Conservation (phyloP, 495 filamentous ascomycete genomes). For the Bacidia gigantensis region DNA sequence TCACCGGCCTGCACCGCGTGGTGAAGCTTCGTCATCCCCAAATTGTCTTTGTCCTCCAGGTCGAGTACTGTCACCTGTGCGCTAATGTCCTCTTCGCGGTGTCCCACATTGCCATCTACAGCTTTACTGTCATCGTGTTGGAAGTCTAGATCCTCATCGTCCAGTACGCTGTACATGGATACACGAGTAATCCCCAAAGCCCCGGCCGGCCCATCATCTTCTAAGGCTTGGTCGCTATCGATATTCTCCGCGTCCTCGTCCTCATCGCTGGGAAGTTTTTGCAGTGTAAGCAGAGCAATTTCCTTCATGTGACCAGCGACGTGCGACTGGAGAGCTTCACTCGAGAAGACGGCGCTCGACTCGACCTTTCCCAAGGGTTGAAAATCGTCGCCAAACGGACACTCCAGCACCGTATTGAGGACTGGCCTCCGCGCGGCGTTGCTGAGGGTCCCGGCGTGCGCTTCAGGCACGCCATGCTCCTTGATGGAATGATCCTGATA, state of each 20-base stretch:
- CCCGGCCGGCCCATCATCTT: conserved; percentile 17
- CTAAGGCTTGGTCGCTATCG: conserved; percentile 22
- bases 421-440: conserved; percentile 11
- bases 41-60: conserved; percentile 21
- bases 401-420: conserved; percentile 19
- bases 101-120: conserved; percentile 11
- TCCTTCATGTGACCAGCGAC: conserved; percentile 25
- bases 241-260: conserved; percentile 19
- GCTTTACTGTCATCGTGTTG: conserved; percentile 19
- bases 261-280: conserved; percentile 22
- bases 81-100: conserved; percentile 19
- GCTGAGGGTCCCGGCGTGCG: conserved; percentile 19
- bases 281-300: conserved; percentile 24
- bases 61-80: conserved; percentile 18
- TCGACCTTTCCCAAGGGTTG: conserved; percentile 17
- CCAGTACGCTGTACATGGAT: conserved; percentile 26
- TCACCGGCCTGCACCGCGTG: conserved; percentile 20
- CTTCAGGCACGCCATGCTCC: conserved; percentile 23
- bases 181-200: conserved; percentile 13
- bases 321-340: conserved; percentile 23
- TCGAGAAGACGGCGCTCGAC: conserved; percentile 20
- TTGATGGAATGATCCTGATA: conserved; percentile 23
- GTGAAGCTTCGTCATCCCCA: conserved; percentile 23
- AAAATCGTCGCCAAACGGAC: conserved; percentile 26
- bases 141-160: conserved; percentile 21